Evolutionary conservation across 2,329 filamentous ascomycete species (phyloP).

Genomic region (Aureobasidium sp.): DNA sequence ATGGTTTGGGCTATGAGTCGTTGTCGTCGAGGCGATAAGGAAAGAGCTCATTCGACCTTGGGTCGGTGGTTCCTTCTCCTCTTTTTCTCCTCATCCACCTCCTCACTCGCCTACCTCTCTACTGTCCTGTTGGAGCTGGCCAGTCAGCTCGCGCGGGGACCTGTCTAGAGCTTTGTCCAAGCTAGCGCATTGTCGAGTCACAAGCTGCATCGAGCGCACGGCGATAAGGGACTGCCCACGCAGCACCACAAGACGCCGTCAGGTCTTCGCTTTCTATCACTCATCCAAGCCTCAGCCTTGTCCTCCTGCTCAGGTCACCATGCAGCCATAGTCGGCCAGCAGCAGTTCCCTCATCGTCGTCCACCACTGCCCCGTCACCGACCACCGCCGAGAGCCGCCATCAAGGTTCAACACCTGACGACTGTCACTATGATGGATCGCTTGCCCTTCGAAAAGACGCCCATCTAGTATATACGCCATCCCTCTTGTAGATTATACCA

Average conservation of each 20-base stretch:
- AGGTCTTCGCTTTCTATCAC: background rate
- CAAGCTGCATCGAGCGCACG: constrained; percentile 7
- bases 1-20: background rate
- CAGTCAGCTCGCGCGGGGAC: constrained; percentile 5
- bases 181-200: constrained; percentile 12
- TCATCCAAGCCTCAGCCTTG: background rate
- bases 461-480: constrained; percentile 11
- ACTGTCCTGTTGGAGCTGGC: background rate
- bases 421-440: constrained; percentile 15
- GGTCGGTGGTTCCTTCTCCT: background rate
- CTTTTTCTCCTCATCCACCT: background rate
- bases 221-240: background rate
- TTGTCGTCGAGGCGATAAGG: constrained; percentile 10
- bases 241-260: constrained; percentile 1
- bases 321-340: constrained; percentile 9
- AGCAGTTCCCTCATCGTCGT: background rate
- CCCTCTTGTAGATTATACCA: constrained; percentile 32
- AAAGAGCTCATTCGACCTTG: constrained; percentile 1
- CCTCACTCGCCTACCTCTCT: too few relatives aligned
- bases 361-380: background rate
- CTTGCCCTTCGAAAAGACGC: background rate
- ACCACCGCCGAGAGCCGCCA: constrained; percentile 5
- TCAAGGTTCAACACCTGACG: constrained; percentile 15
- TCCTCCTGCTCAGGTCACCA: background rate
- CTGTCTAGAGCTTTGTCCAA: background rate